Evolutionary conservation across 2,329 filamentous ascomycete species (phyloP), one percentile per base, ranked within the genome.

Genomic region (Fusarium dlaminii): DNA sequence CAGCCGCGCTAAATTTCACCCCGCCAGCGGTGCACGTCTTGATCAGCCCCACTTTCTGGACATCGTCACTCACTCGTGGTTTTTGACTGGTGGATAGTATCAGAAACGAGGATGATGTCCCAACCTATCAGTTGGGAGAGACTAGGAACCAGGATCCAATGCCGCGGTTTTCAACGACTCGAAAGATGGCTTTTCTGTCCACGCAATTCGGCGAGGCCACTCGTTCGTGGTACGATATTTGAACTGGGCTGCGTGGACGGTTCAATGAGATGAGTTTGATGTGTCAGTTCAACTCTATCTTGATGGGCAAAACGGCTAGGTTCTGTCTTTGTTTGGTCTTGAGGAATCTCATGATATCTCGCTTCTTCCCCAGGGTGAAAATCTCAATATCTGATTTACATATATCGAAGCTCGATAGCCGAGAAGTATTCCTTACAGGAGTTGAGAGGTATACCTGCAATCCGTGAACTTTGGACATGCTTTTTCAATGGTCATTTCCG

Each of bases 51-150:
- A 60, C 65, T 11, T 14, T 10, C 27, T 27, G 45, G 39, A 39
- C 34, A 65, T 63, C 58, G 43, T 63, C 65, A 67, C 72, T 74
- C 72, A 74, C 68, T 75, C 58, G 46, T 70, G 63, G 29, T 52
- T 60, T 71, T 39, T 73, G 63, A 76, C 68, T 75, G 73, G 73
- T 48, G 66, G 66, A 61, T 60, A 59, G 61, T 29, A 48, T 49
- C 48, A 64, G 39, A 59, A 24, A 64, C 22, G 58, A 58, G 18
- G 32, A 60, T 37, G 40, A 51, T 30, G 36, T 63, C 56, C 32
- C 52, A 54, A 62, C 73, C 75, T 78, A 75, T 77, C 67, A 70
- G 18, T 69, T 52, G n/a, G 29, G 24, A 36, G 60, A 24, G 66
- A 64, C 72, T 68, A 60, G 66, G 70, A 48, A 55, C 67, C 36